Conservation (phyloP, 164 flowering plant species). For the Tetrastigma voinierianum region DNA sequence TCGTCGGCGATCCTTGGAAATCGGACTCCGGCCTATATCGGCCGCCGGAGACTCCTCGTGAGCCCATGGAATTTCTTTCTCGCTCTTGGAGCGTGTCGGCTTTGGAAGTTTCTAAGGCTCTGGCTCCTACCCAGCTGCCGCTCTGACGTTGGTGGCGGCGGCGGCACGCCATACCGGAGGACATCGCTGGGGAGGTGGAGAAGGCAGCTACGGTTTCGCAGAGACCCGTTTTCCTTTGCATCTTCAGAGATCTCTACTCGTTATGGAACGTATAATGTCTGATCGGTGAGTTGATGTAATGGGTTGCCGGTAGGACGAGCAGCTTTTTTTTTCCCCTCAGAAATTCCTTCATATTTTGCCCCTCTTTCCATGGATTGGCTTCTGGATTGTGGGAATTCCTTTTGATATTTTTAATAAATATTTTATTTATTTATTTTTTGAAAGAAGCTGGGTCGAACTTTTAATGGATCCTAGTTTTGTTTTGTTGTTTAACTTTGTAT, state of each 20-base stretch:
- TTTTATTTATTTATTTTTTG: no score
- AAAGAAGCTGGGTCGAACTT: no score
- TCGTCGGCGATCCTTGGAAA: conserved; percentile 29
- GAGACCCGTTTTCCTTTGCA: conserved; percentile 78
- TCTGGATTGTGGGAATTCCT: not conserved
- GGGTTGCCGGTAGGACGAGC: no score
- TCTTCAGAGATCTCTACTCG: conserved; percentile 60
- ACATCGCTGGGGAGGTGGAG: conserved; percentile 48
- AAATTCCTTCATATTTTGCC: not conserved
- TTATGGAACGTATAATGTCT: conserved; percentile 73
- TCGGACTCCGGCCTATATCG: conserved; percentile 36
- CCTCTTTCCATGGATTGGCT: not conserved
- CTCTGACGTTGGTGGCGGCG: conserved; percentile 15
- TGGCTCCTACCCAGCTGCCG: conserved; percentile 33
- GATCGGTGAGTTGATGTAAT: conserved; percentile 44
- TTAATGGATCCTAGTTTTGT: not conserved
- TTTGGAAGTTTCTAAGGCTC: conserved; percentile 71
- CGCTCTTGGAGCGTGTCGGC: conserved; percentile 96
- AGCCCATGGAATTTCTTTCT: conserved; percentile 96
- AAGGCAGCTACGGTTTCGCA: conserved; percentile 46
- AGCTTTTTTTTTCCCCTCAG: not conserved
- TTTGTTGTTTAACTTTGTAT: not conserved
- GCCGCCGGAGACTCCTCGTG: conserved; percentile 83
- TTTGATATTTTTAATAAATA: not conserved
- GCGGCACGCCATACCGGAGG: conserved; percentile 42